Percentiles rank a stretch among this genome's conserved stretches.
Evolutionary conservation across 2,329 filamentous ascomycete species (phyloP).

Genomic region (Alternaria brassicicola): DNA sequence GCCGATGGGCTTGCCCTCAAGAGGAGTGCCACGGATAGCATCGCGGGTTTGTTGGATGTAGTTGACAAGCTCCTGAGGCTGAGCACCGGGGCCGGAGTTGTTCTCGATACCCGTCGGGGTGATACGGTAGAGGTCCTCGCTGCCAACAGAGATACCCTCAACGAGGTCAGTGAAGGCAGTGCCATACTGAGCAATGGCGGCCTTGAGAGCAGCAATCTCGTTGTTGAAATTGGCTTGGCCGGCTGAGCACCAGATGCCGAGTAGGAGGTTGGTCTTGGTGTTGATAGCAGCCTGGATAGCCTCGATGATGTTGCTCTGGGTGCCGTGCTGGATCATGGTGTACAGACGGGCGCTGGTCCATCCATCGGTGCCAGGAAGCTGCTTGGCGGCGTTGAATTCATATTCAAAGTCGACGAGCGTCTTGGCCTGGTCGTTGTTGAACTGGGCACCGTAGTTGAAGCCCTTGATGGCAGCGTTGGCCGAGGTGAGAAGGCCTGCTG

Average conservation of each 20-base stretch:
- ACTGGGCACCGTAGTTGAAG: constrained; percentile 75
- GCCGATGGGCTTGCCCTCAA: constrained; percentile 67
- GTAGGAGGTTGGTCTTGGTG: constrained; percentile 77
- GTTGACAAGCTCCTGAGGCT: constrained; percentile 65
- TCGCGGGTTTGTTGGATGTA: constrained; percentile 74
- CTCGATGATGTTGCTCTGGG: constrained; percentile 67
- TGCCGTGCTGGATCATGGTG: constrained; percentile 74
- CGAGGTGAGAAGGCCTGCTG: constrained; percentile 49
- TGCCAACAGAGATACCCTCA: constrained; percentile 83
- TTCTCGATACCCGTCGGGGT: constrained; percentile 72
- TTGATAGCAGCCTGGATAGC: constrained; percentile 82
- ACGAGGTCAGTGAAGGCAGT: constrained; percentile 68
- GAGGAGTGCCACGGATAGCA: constrained; percentile 66
- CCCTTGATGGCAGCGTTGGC: constrained; percentile 55
- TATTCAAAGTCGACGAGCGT: constrained; percentile 69
- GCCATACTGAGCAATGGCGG: constrained; percentile 73
- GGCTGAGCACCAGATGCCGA: constrained; percentile 83
- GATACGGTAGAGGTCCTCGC: constrained; percentile 70
- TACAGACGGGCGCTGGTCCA: constrained; percentile 72
- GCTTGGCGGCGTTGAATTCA: constrained; percentile 70
- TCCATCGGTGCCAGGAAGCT: constrained; percentile 66
- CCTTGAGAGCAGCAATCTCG: constrained; percentile 74
- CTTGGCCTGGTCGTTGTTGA: constrained; percentile 66
- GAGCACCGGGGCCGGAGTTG: constrained; percentile 66
- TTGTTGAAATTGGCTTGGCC: constrained; percentile 68